A percentile compares a stretch with the other conserved stretches of the same genome.
These are phyloP conservation scores for Clonostachys solani DNA, from an alignment of 2,329 filamentous ascomycete species.

Conservation along the genomic window DNA sequence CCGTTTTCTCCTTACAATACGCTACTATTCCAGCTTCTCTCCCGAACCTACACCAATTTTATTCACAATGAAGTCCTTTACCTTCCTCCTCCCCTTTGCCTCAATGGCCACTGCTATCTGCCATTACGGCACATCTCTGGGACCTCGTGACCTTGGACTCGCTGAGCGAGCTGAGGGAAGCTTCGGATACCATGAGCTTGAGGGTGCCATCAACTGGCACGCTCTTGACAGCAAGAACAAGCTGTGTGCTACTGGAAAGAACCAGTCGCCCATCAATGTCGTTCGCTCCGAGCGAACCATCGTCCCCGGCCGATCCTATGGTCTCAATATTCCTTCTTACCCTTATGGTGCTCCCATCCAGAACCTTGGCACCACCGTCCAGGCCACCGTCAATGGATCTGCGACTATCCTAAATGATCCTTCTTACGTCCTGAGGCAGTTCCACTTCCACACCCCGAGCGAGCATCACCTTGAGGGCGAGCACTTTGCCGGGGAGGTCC, in stretches of 20 bases:
- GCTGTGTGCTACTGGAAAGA: constrained; percentile 36
- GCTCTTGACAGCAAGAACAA: constrained; percentile 31
- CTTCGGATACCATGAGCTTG: constrained; percentile 33
- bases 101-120: constrained; percentile 16
- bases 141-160: constrained; percentile 19
- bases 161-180: constrained; percentile 20
- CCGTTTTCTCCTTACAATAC: not conserved
- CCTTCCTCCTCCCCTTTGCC: constrained; percentile 7
- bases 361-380: constrained; percentile 41
- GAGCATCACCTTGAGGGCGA: constrained; percentile 46
- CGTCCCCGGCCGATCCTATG: constrained; percentile 18
- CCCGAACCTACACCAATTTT: not conserved
- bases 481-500: constrained; percentile 31
- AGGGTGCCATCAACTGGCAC: constrained; percentile 46
- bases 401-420: constrained; percentile 25
- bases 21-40: not conserved
- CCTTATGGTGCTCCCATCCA: constrained; percentile 29
- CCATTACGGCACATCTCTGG: constrained; percentile 27
- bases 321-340: constrained; percentile 22
- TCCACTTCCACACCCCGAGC: constrained; percentile 54
- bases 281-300: constrained; percentile 4
- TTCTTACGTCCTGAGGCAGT: constrained; percentile 40
- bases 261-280: constrained; percentile 51
- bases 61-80: constrained; percentile 11
- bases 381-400: constrained; percentile 40